Base-by-base conservation (phyloP, 768 basidiomycete genomes). In the Kwoniella europaea region DNA sequence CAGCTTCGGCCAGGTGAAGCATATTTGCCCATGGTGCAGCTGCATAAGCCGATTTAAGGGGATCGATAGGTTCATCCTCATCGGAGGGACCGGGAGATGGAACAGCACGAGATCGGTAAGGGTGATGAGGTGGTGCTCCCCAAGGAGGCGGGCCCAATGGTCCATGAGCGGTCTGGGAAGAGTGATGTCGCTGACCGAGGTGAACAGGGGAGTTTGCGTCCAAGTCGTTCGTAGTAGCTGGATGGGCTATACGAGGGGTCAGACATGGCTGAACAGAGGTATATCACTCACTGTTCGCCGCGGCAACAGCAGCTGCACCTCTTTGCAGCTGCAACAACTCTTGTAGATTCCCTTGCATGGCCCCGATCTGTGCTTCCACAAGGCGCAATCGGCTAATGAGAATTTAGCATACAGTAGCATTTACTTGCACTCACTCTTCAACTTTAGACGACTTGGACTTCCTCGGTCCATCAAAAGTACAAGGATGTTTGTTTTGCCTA, bases 381-480 rank as follows among this genome's bases (percentile, higher is more conserved):
- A 76, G 22, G 42, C 72, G 72, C 44, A 80, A 52, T 53, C 79
- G 79, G 54, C 79, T 80, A 61, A 16, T 35, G 3, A 15, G 0
- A 22, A n/a, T 41, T 61, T 52, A 71, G 56, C 67, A 15, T 15
- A 22, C 18, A 1, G 3, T 27, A n/a, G 46, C 12, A 12, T 13
- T 2, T 9, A 3, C 7, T 18, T 27, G n/a, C 24, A 72, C 78
- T 74, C 59, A 80, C 79, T 80, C 79, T 70, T 80, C 79, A 9
- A 80, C 74, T 46, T 74, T 75, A 13, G 70, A 71, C n/a, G 71
- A 72, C 60, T 80, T 80, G 43, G 73, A 72, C 52, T 80, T 80
- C 20, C 79, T 52, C 9, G 79, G 76, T 15, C 77, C 79, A 56
- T 78, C 74, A 44, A 80, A 80, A 6, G 79, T 80, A 67, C 79